These are phyloP conservation scores for Backusella australiensis DNA, from an alignment of 192 early-diverging fungal species.

Conservation along the genomic window DNA sequence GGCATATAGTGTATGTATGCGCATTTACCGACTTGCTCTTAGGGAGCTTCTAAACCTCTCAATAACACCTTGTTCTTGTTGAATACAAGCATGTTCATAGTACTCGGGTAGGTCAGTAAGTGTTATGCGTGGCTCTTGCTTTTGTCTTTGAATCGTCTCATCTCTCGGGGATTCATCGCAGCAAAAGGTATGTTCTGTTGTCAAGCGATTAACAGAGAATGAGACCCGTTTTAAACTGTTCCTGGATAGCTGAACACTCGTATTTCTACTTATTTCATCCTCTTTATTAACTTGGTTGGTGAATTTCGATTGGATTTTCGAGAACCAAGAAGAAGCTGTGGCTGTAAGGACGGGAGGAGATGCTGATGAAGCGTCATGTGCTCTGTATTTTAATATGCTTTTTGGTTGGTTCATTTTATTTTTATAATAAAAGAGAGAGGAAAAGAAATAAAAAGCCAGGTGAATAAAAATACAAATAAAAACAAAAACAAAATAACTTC, in stretches of 20 bases:
- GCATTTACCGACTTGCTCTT: slow-evolving; percentile 7
- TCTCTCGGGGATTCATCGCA: slow-evolving; percentile 1
- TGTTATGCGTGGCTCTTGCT: not conserved
- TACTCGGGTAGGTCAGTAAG: slow-evolving; percentile 10
- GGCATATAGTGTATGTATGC: not conserved
- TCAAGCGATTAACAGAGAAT: slow-evolving; percentile 51
- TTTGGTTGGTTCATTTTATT: slow-evolving; percentile 5
- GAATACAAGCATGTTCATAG: slow-evolving; percentile 28
- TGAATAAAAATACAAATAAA: not conserved
- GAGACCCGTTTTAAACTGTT: slow-evolving; percentile 46
- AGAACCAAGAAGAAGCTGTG: slow-evolving; percentile 21
- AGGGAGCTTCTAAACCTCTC: slow-evolving; percentile 11
- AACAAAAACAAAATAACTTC: not conserved
- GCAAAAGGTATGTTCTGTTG: slow-evolving; percentile 37
- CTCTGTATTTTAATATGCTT: slow-evolving; percentile 17
- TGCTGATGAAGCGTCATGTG: not conserved
- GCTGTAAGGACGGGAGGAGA: not conserved
- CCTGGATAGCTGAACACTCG: not conserved
- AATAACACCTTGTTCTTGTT: slow-evolving; percentile 18
- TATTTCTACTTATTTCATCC: not conserved
- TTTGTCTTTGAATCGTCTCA: slow-evolving; percentile 6
- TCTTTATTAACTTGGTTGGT: not conserved
- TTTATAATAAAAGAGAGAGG: not conserved
- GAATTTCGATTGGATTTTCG: slow-evolving; percentile 21
- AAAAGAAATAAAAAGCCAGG: not conserved